phyloP scores from a whole-genome alignment of 164 flowering plant genomes.

The Cinnamomum chago region DNA sequence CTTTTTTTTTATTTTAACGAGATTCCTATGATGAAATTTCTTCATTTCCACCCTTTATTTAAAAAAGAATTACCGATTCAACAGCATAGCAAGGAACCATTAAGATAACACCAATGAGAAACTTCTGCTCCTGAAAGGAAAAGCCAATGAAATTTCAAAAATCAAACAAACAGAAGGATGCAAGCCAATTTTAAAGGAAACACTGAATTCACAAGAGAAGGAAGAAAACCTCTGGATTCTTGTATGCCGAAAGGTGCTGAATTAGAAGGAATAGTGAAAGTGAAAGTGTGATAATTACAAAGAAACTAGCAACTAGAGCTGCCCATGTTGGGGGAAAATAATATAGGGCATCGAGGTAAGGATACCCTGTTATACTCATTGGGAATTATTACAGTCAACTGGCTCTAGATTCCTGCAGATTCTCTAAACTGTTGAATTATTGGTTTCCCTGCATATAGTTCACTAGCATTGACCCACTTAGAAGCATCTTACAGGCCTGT shows the following conservation, averaged over 20 bases:
- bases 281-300: conserved; percentile 46
- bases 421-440: conserved; percentile 27
- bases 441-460: conserved; percentile 1
- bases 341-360: conserved; percentile 15
- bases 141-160: neutral
- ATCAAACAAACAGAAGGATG: neutral
- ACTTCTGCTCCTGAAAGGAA: conserved; percentile 81
- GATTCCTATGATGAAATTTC: too few relatives aligned
- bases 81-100: conserved; percentile 96
- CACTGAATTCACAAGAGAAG: neutral
- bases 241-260: conserved; percentile 72
- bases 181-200: neutral
- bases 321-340: conserved; percentile 61
- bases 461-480: neutral
- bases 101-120: conserved; percentile 80
- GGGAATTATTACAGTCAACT: conserved; percentile 12
- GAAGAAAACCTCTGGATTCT: conserved; percentile 67
- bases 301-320: conserved; percentile 36
- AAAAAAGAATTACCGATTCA: conserved; percentile 69
- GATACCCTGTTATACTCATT: conserved; percentile 31
- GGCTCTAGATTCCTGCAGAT: conserved; percentile 11
- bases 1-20: neutral
- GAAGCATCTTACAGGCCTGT: conserved; percentile 12
- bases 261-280: conserved; percentile 61
- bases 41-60: too few relatives aligned